Evolutionary conservation across 805 yeast species (phyloP).

Genomic region (Yarrowia bubula): DNA sequence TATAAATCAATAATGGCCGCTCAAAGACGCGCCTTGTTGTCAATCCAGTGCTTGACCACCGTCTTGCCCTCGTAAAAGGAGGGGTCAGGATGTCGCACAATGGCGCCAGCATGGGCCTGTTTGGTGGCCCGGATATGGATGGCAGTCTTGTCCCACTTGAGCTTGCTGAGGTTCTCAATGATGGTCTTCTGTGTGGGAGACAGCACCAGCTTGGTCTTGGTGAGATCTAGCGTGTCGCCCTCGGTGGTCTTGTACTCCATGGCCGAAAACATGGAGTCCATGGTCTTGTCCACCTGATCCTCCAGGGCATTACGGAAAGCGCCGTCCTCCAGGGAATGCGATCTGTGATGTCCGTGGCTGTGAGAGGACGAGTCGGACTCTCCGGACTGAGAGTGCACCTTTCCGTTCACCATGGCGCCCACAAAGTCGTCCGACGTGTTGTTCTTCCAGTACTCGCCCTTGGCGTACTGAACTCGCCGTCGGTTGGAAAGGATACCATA

Average conservation of each 20-base stretch:
- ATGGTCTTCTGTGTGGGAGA: slow-evolving; percentile 48
- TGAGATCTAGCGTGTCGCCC: slow-evolving; percentile 20
- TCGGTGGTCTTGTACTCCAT: slow-evolving; percentile 24
- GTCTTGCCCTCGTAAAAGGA: slow-evolving; percentile 66
- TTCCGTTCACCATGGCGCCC: slow-evolving; percentile 9
- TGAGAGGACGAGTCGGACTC: not conserved
- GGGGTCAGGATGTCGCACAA: slow-evolving; percentile 58
- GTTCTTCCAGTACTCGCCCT: slow-evolving; percentile 25
- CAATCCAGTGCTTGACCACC: slow-evolving; percentile 64
- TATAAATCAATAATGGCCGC: slow-evolving; percentile 14
- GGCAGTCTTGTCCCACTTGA: slow-evolving; percentile 70
- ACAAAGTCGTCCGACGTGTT: slow-evolving; percentile 22
- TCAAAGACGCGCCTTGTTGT: slow-evolving; percentile 41
- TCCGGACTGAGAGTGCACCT: not conserved
- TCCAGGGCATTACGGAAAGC: slow-evolving; percentile 39
- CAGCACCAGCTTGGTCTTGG: slow-evolving; percentile 22
- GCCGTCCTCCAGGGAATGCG: slow-evolving; percentile 24
- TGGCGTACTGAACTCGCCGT: slow-evolving; percentile 15
- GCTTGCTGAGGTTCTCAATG: slow-evolving; percentile 53
- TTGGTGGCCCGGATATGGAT: slow-evolving; percentile 63
- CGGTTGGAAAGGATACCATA: slow-evolving; percentile 29
- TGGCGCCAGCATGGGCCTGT: slow-evolving; percentile 79
- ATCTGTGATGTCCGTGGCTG: slow-evolving; percentile 15
- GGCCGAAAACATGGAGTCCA: slow-evolving; percentile 45
- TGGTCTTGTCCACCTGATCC: slow-evolving; percentile 61